Conservation (phyloP, 1,139 yeast species). For the Diutina rugosa region DNA sequence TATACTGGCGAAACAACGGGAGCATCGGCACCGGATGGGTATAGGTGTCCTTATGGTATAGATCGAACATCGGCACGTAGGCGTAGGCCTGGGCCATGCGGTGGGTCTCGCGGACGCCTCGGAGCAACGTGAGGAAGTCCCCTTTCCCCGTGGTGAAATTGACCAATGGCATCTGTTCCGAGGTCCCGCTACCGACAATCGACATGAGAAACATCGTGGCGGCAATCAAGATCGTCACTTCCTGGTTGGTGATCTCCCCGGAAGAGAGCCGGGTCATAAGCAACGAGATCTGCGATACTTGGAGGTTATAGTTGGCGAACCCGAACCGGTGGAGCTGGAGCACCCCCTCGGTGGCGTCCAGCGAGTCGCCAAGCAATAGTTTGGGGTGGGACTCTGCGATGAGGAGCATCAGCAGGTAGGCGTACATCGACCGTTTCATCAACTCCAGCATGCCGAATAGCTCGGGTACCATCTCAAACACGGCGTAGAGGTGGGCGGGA, state of each 20-base stretch:
- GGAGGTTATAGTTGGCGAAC: not conserved
- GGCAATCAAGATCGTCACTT: not conserved
- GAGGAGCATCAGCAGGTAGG: not conserved
- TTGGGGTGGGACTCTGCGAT: not conserved
- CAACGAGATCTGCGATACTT: not conserved
- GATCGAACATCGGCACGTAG: not conserved
- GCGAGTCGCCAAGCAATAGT: not conserved
- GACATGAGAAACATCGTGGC: not conserved
- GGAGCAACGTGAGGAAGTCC: not conserved
- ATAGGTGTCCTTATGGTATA: not conserved
- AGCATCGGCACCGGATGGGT: not conserved
- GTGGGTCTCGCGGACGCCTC: not conserved
- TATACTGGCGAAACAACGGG: not conserved
- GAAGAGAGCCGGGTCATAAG: not conserved
- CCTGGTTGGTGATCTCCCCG: not conserved
- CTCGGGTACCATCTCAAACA: not conserved
- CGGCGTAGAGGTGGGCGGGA: not conserved
- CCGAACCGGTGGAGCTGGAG: not conserved
- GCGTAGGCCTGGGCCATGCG: not conserved
- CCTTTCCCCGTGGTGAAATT: not conserved
- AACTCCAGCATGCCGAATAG: not conserved
- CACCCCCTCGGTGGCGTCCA: not conserved
- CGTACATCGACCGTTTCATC: not conserved
- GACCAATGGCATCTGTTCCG: not conserved
- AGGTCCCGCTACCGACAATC: not conserved